Base-by-base conservation (phyloP, 2,329 filamentous ascomycete species). In the Neoscytalidium dimidiatum region DNA sequence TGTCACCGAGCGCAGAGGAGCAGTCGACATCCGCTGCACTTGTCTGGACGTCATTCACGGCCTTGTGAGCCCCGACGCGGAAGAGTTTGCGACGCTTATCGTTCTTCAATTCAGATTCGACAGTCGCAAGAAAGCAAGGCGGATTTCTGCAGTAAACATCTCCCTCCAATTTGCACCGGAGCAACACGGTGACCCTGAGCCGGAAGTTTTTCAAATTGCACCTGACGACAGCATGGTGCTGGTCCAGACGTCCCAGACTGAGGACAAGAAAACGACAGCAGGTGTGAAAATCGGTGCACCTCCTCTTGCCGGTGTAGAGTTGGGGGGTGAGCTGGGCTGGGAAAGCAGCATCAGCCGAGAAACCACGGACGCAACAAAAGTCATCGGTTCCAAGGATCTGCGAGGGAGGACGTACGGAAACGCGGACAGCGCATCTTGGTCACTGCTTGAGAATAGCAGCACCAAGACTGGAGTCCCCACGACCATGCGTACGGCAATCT, bases 391-490 rank as follows among this genome's bases (percentile, higher is more conserved):
- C 6, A 70, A 66, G 26, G 67, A 70, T 31, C 63, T 70, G n/a
- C 52, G 66, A 2, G 65, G 66, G 1, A 52, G 67, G 1, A 71
- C 68, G 19, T 70, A 66, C 4, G 70, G 69, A 0, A 60, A 63
- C 0, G 21, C 62, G 19, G 68, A 71, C 62, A 64, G 49, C 13
- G 72, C 66, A 5, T 69, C 68, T 1, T 74, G 72, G 72, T 70
- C 69, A 1, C 67, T 74, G 4, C 63, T 68, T 11, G 72, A 74
- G 66, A 74, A 74, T 61, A 14, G 8, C 11, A 67, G 68, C 0
- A 65, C 64, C 23, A 68, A 71, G 52, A 67, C 67, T 4, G 72
- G 72, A 0, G 67, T 74, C 3, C 70, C 72, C 0, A 64, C 64
- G 1, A 64, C 63, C 6, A 53, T 74, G 28, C 65, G 67, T 28